These are phyloP conservation scores for Penicillium psychrosexuale DNA, from an alignment of 2,329 filamentous ascomycete species.

Conservation along the genomic window DNA sequence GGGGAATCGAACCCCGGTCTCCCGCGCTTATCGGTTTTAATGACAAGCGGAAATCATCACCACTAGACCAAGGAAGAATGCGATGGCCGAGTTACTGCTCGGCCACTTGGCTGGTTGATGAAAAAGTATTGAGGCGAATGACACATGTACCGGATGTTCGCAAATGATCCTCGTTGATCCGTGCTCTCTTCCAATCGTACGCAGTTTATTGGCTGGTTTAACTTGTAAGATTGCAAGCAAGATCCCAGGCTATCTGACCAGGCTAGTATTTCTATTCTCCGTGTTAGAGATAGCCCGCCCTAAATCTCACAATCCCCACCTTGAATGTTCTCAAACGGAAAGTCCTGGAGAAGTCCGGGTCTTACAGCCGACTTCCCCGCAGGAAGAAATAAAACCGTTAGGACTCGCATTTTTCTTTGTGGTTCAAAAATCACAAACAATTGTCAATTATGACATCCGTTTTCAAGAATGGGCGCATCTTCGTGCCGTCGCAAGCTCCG, in stretches of 20 bases:
- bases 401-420: not conserved
- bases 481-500: constrained; percentile 18
- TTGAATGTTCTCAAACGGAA: constrained; percentile 6
- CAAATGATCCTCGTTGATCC: not conserved
- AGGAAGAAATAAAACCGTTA: constrained; percentile 8
- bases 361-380: not conserved
- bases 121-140: too few species aligned
- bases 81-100: constrained; percentile 23
- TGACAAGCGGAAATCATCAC: constrained; percentile 44
- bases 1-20: constrained; percentile 41
- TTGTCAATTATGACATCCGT: constrained; percentile 22
- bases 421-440: not conserved
- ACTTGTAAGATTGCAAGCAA: not conserved
- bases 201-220: constrained; percentile 2
- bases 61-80: constrained; percentile 38
- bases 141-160: not conserved
- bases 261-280: too few species aligned
- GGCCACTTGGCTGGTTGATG: constrained; percentile 27
- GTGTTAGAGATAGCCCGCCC: not conserved
- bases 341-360: constrained; percentile 10
- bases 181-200: constrained; percentile 2
- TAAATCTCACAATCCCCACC: not conserved
- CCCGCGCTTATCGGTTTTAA: constrained; percentile 33
- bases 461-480: constrained; percentile 37
- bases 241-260: not conserved